A percentile compares a stretch with the other conserved stretches of the same genome.
Conservation (phyloP, 1,284 basidiomycete genomes). For the Trametes versicolor region DNA sequence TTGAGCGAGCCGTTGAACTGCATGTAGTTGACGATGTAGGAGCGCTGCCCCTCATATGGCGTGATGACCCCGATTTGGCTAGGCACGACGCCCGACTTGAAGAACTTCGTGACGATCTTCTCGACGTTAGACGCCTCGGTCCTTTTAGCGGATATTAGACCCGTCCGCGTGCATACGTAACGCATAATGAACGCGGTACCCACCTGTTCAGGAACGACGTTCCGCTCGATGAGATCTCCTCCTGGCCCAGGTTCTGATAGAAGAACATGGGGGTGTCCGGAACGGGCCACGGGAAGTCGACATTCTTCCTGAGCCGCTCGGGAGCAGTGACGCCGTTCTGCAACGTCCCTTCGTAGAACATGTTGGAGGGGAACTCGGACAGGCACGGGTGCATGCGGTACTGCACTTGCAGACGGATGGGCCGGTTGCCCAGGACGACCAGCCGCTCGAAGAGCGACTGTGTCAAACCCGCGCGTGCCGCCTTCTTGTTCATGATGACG, state of each 20-base stretch:
- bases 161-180: slow-evolving; percentile 30
- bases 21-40: slow-evolving; percentile 99
- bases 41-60: slow-evolving; percentile 99
- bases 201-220: slow-evolving; percentile 97
- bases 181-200: slow-evolving; percentile 34
- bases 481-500: slow-evolving; percentile 99
- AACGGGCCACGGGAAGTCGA: slow-evolving; percentile 99
- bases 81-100: slow-evolving; percentile 97
- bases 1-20: slow-evolving; percentile 98
- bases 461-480: slow-evolving; percentile 95
- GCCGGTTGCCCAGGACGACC: slow-evolving; percentile 94
- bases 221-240: slow-evolving; percentile 98
- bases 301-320: slow-evolving; percentile 95
- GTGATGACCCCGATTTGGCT: slow-evolving; percentile 98
- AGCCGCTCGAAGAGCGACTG: slow-evolving; percentile 98
- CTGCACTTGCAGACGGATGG: slow-evolving; percentile 98
- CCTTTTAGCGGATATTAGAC: slow-evolving; percentile 52
- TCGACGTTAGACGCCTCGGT: slow-evolving; percentile 99
- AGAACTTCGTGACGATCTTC: slow-evolving; percentile 99
- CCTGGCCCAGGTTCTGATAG: slow-evolving; percentile 98
- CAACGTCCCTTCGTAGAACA: slow-evolving; percentile 99
- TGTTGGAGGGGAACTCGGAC: slow-evolving; percentile 99
- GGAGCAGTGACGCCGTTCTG: slow-evolving; percentile 99
- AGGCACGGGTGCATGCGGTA: slow-evolving; percentile 99
- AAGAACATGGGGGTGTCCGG: slow-evolving; percentile 99